Evolutionary conservation across 768 basidiomycete species (phyloP).

Genomic region (Amanita thiersii): DNA sequence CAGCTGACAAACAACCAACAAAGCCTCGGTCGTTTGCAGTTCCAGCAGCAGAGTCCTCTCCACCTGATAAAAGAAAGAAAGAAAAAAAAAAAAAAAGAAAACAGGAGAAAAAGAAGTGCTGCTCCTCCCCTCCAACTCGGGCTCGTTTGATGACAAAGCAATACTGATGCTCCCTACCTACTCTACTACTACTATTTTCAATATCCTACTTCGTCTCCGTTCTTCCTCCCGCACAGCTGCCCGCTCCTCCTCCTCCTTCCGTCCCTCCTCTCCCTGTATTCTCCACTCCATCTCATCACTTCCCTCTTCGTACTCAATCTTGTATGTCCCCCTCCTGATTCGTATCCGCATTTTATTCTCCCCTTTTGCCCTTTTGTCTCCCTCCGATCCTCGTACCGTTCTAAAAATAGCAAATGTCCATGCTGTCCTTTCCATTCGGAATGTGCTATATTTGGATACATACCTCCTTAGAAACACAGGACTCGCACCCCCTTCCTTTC

Average conservation of each 20-base stretch:
- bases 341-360: constrained; percentile 41
- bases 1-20: too few relatives aligned
- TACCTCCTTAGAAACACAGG: constrained; percentile 56
- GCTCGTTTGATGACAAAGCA: constrained; percentile 9
- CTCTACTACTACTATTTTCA: background rate
- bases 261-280: constrained; percentile 23
- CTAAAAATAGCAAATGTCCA: constrained; percentile 38
- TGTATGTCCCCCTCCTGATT: constrained; percentile 54
- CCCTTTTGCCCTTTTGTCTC: constrained; percentile 30
- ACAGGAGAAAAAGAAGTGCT: constrained; percentile 8
- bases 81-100: background rate
- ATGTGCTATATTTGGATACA: constrained; percentile 15
- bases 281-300: constrained; percentile 51
- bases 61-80: too few relatives aligned
- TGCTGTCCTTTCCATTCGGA: background rate
- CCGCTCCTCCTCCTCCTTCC: constrained; percentile 22
- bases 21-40: too few relatives aligned
- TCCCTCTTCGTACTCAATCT: constrained; percentile 58
- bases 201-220: constrained; percentile 33
- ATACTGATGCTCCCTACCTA: background rate
- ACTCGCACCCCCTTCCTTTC: constrained; percentile 19
- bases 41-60: too few relatives aligned
- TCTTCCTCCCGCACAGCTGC: constrained; percentile 49
- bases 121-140: constrained; percentile 2
- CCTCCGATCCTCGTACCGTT: constrained; percentile 32